phyloP scores from a whole-genome alignment of 1,284 basidiomycete species.

The Vanrija sp. region DNA sequence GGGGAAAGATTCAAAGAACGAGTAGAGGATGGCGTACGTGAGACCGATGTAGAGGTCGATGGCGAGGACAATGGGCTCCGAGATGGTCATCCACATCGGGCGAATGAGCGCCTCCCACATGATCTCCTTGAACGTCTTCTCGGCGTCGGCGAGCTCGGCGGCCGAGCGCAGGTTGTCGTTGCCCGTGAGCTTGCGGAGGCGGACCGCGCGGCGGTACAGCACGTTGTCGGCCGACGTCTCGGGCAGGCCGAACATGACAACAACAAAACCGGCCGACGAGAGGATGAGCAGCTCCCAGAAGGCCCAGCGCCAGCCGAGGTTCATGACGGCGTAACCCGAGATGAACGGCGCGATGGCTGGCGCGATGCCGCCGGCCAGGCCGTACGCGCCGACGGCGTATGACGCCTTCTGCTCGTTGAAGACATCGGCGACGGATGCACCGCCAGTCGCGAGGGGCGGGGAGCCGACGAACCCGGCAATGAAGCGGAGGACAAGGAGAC shows the following conservation, averaged over 20 bases:
- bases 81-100: slow-evolving; percentile 39
- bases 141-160: slow-evolving; percentile 31
- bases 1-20: slow-evolving; percentile 33
- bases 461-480: slow-evolving; percentile 15
- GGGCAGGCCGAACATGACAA: slow-evolving; percentile 59
- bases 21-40: slow-evolving; percentile 37
- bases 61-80: slow-evolving; percentile 41
- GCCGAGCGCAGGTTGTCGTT: slow-evolving; percentile 41
- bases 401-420: slow-evolving; percentile 62
- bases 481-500: slow-evolving; percentile 43
- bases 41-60: slow-evolving; percentile 38
- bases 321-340: slow-evolving; percentile 44
- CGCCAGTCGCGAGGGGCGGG: slow-evolving; percentile 43
- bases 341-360: slow-evolving; percentile 54
- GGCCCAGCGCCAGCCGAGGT: slow-evolving; percentile 47
- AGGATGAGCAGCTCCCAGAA: slow-evolving; percentile 41
- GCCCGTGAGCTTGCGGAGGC: slow-evolving; percentile 52
- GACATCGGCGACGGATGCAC: slow-evolving; percentile 66
- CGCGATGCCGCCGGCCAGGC: slow-evolving; percentile 38
- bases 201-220: slow-evolving; percentile 58
- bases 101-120: slow-evolving; percentile 37
- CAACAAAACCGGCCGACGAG: slow-evolving; percentile 38
- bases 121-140: slow-evolving; percentile 24
- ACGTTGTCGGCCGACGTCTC: slow-evolving; percentile 66
- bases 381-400: slow-evolving; percentile 63